Evolutionary conservation across 805 yeast species (phyloP), one percentile per base, ranked within the genome.

Genomic region (Aciculoconidium aculeatum): DNA sequence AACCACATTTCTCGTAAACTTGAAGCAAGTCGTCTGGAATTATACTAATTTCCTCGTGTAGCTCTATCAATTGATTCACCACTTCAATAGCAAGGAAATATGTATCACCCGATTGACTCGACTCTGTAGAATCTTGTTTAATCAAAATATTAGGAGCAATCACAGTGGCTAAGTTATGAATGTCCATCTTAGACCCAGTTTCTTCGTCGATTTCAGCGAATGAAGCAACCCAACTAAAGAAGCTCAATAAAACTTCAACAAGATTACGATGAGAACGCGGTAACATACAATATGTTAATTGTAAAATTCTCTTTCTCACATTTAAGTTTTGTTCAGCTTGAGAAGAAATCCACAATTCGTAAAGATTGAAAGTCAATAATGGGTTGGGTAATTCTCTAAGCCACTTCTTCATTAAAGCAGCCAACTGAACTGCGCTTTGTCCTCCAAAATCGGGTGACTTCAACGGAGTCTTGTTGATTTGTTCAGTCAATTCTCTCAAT

Each of bases 221-320:
- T 2, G 97, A 84, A 0, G 97, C 86, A 2, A 88, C 90, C 97
- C 97, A 92, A 54, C 79, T 80, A 49, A 92, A 73, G 53, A 92
- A 92, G 35, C 80, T 77, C 17, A 88, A 65, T 23, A 92, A 59
- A 3, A 88, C 95, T 51, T 92, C 97, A 20, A 88, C 65, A 27
- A 86, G 67, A 51, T 87, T 94, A 34, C 98, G 70, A 49, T 88
- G 81, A 12, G 75, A 67, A 37, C 78, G 66, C 2, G 96, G 97
- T 18, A 92, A 62, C 67, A 88, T 62, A 29, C 92, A 75, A 48
- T 85, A 82, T 4, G 75, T 72, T 39, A 77, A 61, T 40, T 70
- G 83, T 32, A 77, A 61, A 11, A 80, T 62, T 21, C 80, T 55
- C 36, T 70, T 73, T 31, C 73, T 66, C 21, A 61, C 45, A 5